phyloP scores from a whole-genome alignment of 2,329 filamentous ascomycete genomes.

The Diaporthe sp. region DNA sequence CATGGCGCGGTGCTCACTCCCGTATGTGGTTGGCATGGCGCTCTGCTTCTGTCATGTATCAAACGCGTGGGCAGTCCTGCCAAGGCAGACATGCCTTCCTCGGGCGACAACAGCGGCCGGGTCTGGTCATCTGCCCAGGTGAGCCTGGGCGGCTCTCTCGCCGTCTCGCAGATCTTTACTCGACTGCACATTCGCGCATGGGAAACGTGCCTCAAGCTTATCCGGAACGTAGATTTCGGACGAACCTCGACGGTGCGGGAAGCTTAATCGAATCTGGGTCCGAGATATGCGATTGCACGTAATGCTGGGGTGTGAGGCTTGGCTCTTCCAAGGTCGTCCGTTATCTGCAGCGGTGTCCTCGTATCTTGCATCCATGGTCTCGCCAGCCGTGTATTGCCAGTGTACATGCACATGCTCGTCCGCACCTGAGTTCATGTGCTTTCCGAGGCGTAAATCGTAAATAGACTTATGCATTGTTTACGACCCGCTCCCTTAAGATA shows the following conservation, averaged over 20 bases:
- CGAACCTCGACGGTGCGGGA: constrained; percentile 19
- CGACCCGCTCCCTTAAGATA: not conserved
- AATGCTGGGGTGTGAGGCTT: not conserved
- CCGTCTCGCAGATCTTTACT: not conserved
- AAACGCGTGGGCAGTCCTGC: constrained; percentile 18
- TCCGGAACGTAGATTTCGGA: constrained; percentile 11
- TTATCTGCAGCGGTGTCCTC: not conserved
- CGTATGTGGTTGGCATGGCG: constrained; percentile 3
- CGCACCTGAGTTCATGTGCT: not conserved
- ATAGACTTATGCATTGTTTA: not conserved
- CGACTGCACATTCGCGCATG: not conserved
- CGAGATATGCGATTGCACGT: not conserved
- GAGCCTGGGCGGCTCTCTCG: not conserved
- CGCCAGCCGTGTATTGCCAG: no score
- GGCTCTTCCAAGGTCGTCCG: not conserved
- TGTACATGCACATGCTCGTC: not conserved
- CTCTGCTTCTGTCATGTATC: constrained; percentile 26
- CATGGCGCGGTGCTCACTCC: constrained; percentile 23
- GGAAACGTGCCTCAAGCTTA: not conserved
- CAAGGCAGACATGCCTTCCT: constrained; percentile 4
- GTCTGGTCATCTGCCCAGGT: constrained; percentile 5
- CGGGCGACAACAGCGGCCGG: not conserved
- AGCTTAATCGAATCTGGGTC: constrained; percentile 19
- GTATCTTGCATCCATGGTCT: not conserved
- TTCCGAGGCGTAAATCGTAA: not conserved